Conservation (phyloP, 1,139 yeast species). For the Martiniozyma asiatica region DNA sequence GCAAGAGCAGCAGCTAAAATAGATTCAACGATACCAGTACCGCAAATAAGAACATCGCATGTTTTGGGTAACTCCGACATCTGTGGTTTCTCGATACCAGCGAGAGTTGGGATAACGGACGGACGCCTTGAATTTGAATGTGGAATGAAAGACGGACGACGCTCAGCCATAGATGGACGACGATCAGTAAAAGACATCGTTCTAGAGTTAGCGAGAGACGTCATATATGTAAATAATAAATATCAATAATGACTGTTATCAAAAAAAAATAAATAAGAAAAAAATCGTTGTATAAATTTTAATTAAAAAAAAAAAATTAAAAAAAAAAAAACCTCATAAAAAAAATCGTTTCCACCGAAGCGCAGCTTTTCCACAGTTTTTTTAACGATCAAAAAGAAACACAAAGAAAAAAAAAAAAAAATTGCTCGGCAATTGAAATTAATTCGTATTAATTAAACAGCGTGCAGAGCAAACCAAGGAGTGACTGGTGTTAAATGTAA, state of each 20-base stretch:
- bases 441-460: too few species aligned
- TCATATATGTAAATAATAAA: background rate
- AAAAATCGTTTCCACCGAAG: too few species aligned
- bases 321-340: background rate
- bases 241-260: background rate
- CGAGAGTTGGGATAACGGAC: slow-evolving; percentile 63
- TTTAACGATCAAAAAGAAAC: too few species aligned
- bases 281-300: background rate
- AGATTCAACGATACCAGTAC: slow-evolving; percentile 85
- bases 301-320: background rate
- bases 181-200: slow-evolving; percentile 63
- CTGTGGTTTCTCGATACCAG: slow-evolving; percentile 47
- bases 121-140: slow-evolving; percentile 32
- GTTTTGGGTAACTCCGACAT: slow-evolving; percentile 39
- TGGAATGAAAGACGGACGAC: slow-evolving; percentile 30
- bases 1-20: slow-evolving; percentile 88
- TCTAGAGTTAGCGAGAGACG: background rate
- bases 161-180: slow-evolving; percentile 65
- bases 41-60: slow-evolving; percentile 81
- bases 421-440: too few species aligned
- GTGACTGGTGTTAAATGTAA: too few species aligned
- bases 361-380: too few species aligned
- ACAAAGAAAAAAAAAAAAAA: too few species aligned
- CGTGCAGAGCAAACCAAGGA: too few species aligned
- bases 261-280: background rate